Percentiles rank a stretch among this genome's conserved stretches.
Evolutionary conservation across 805 yeast species (phyloP).

Genomic region (Schizosaccharomyces octosporus): DNA sequence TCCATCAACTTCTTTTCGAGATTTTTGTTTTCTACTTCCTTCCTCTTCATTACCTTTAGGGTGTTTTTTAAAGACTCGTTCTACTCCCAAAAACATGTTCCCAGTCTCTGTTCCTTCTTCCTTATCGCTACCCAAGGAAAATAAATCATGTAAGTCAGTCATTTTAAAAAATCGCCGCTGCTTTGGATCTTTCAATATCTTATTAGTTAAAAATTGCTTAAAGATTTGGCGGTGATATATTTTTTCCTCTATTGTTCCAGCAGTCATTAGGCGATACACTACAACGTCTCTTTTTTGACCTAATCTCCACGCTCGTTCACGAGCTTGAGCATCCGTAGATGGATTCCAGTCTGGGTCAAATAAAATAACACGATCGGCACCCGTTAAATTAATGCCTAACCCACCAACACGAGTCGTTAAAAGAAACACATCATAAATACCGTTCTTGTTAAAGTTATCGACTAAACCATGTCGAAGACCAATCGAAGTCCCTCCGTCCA

Average conservation of each 20-base stretch:
- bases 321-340: slow-evolving; percentile 85
- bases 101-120: slow-evolving; percentile 47
- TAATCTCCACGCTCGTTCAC: slow-evolving; percentile 90
- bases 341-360: slow-evolving; percentile 98
- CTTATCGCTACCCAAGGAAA: slow-evolving; percentile 26
- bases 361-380: slow-evolving; percentile 82
- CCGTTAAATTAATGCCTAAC: slow-evolving; percentile 75
- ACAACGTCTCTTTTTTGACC: slow-evolving; percentile 86
- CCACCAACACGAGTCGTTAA: slow-evolving; percentile 93
- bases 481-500: slow-evolving; percentile 88
- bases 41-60: neutral
- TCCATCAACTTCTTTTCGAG: slow-evolving; percentile 24
- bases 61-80: slow-evolving; percentile 12
- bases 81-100: slow-evolving; percentile 30
- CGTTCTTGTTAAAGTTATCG: slow-evolving; percentile 48
- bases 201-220: slow-evolving; percentile 80
- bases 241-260: slow-evolving; percentile 90
- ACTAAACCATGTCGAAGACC: slow-evolving; percentile 53
- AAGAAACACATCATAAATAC: slow-evolving; percentile 36
- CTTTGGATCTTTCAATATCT: slow-evolving; percentile 82
- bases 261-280: slow-evolving; percentile 72
- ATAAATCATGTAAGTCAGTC: slow-evolving; percentile 75
- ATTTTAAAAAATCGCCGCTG: slow-evolving; percentile 79
- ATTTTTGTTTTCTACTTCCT: slow-evolving; percentile 12
- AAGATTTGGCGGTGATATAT: slow-evolving; percentile 91